phyloP scores from a whole-genome alignment of 805 yeast species.

The Hanseniaspora mollemarum region DNA sequence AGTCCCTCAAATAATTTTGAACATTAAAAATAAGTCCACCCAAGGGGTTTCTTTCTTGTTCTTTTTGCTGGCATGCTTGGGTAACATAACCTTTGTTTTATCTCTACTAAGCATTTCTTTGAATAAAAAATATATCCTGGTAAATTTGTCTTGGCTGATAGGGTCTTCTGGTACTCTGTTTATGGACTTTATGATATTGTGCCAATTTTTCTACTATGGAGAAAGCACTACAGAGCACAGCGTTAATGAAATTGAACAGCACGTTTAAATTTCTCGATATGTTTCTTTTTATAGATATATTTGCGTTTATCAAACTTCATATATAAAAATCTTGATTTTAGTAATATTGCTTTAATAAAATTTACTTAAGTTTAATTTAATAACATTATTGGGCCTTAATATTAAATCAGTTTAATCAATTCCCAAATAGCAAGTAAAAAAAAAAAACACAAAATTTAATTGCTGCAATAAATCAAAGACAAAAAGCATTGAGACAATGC shows the following conservation, averaged over 20 bases:
- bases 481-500: too few species aligned
- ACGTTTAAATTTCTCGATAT: not conserved
- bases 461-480: not conserved
- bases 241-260: not conserved
- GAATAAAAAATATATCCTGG: conserved; percentile 55
- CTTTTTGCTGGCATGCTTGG: conserved; percentile 88
- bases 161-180: conserved; percentile 82
- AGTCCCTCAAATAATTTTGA: conserved; percentile 79
- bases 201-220: conserved; percentile 72
- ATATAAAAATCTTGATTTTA: not conserved
- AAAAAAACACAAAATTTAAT: too few species aligned
- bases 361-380: too few species aligned
- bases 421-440: not conserved
- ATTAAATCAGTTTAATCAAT: not conserved
- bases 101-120: conserved; percentile 69
- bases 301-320: not conserved
- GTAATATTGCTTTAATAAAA: too few species aligned
- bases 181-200: conserved; percentile 72
- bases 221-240: not conserved
- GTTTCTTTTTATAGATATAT: not conserved
- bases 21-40: conserved; percentile 77
- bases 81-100: conserved; percentile 81
- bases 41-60: conserved; percentile 92
- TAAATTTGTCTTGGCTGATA: conserved; percentile 85
- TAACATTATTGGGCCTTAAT: not conserved